Percentiles rank a stretch among this genome's conserved stretches.
Evolutionary conservation across 352 stramenopile genomes (phyloP).

Genomic region (Pythium chondricola): DNA sequence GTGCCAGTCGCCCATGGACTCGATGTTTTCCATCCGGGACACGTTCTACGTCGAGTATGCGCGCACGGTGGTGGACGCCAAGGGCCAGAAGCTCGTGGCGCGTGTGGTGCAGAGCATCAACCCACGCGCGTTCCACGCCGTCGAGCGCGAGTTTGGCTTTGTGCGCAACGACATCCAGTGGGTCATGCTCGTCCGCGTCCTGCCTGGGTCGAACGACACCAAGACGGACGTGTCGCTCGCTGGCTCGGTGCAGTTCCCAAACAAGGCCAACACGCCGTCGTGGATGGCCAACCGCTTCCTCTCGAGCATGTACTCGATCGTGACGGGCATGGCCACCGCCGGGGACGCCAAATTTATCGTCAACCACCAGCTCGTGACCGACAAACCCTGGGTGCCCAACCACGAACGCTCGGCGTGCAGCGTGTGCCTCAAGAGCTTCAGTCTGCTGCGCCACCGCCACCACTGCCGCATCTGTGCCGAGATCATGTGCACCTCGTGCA

Average conservation of each 20-base stretch:
- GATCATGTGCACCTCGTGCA: conserved; percentile 74
- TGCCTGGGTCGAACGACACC: conserved; percentile 37
- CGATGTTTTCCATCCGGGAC: conserved; percentile 59
- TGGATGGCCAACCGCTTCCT: conserved; percentile 69
- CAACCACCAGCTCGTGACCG: conserved; percentile 44
- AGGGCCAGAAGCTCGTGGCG: conserved; percentile 53
- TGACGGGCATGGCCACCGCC: conserved; percentile 32
- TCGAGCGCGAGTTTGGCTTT: conserved; percentile 62
- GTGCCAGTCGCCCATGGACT: conserved; percentile 66
- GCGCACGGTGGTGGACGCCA: conserved; percentile 48
- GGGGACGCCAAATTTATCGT: conserved; percentile 65
- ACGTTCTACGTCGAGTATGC: conserved; percentile 51
- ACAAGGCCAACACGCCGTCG: conserved; percentile 31
- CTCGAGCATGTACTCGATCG: conserved; percentile 30
- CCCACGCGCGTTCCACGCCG: conserved; percentile 33
- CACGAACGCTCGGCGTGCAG: conserved; percentile 58
- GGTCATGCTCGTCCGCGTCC: conserved; percentile 49
- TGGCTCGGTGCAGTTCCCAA: conserved; percentile 22
- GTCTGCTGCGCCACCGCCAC: conserved; percentile 62
- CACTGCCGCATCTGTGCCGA: conserved; percentile 79
- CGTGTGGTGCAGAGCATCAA: conserved; percentile 54
- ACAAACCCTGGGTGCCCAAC: conserved; percentile 68
- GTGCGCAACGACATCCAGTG: conserved; percentile 41
- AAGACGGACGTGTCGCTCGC: conserved; percentile 46
- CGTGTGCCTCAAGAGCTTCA: conserved; percentile 77